A percentile compares a stretch with the other conserved stretches of the same genome.
phyloP scores from a whole-genome alignment of 257 asterid species.

The Verbena officinalis region DNA sequence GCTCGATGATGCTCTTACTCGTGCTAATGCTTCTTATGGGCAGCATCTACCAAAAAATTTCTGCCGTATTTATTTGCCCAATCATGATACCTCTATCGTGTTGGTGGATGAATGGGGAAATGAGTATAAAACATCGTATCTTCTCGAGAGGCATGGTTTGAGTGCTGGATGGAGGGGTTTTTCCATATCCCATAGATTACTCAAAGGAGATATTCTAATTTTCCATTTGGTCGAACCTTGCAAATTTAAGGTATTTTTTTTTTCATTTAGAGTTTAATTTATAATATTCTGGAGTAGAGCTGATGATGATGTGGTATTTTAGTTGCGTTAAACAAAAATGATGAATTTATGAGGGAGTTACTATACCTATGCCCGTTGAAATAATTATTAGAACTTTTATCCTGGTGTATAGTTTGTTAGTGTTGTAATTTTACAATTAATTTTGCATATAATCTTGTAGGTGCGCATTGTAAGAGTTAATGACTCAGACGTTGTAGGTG shows the following conservation, averaged over 20 bases:
- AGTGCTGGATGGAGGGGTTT: constrained; percentile 99
- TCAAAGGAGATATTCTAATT: constrained; percentile 77
- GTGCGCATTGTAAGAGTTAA: constrained; percentile 85
- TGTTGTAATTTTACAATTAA: too few relatives aligned
- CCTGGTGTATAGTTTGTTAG: too few relatives aligned
- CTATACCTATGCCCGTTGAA: too few relatives aligned
- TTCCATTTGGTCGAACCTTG: constrained; percentile 75
- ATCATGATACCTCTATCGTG: constrained; percentile 52
- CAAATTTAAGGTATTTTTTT: constrained; percentile 67
- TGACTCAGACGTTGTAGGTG: constrained; percentile 54
- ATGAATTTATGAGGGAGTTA: too few relatives aligned
- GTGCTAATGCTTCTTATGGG: constrained; percentile 20
- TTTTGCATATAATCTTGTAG: constrained; percentile 34
- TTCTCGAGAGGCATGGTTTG: constrained; percentile 70
- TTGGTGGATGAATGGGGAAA: constrained; percentile 93
- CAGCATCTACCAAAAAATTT: constrained; percentile 82
- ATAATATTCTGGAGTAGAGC: too few relatives aligned
- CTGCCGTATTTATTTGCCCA: constrained; percentile 60
- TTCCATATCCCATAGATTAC: constrained; percentile 63
- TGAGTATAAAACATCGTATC: constrained; percentile 69
- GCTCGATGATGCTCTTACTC: constrained; percentile 8
- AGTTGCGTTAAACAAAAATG: too few relatives aligned
- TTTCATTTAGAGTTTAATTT: not conserved
- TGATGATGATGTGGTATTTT: too few relatives aligned
- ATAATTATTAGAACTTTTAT: too few relatives aligned